phyloP scores from a whole-genome alignment of 306 rosid genomes.

The Gastrolobium bilobum region DNA sequence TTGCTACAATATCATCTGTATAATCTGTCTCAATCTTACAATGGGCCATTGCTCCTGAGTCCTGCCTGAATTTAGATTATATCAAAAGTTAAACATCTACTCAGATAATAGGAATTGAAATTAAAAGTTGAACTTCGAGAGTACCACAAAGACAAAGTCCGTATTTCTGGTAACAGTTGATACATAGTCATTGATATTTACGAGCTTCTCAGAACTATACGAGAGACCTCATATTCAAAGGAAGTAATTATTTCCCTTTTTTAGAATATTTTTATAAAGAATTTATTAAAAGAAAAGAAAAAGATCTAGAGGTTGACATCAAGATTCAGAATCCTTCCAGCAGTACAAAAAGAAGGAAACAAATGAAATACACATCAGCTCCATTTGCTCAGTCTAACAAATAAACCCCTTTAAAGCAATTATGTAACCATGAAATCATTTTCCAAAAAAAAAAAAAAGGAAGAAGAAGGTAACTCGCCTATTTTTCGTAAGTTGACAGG shows the following conservation, averaged over 20 bases:
- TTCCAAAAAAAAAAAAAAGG: no score
- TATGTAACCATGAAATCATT: neutral
- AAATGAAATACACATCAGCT: neutral
- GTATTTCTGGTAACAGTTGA: slow-evolving; percentile 34
- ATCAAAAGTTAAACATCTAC: neutral
- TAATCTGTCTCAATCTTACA: slow-evolving; percentile 75
- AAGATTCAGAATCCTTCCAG: neutral
- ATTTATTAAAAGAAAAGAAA: no score
- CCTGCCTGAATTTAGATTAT: slow-evolving; percentile 63
- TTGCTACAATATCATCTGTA: slow-evolving; percentile 75
- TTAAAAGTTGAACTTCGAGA: neutral
- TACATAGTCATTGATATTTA: slow-evolving; percentile 52
- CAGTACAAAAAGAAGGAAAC: neutral
- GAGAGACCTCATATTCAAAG: no score
- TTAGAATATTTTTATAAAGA: no score
- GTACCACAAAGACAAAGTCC: slow-evolving; percentile 79
- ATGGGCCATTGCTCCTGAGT: slow-evolving; percentile 86
- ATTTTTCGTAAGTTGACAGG: slow-evolving; percentile 68
- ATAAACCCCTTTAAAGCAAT: neutral
- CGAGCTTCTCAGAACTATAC: no score
- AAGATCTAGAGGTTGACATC: neutral
- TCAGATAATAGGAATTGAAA: neutral
- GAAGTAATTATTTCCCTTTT: no score
- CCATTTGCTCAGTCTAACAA: neutral
- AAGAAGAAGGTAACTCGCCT: slow-evolving; percentile 55